Percentiles rank a stretch among this genome's conserved stretches.
Conservation (phyloP, 495 filamentous ascomycete species). For the Penicillium dipodomyicola region DNA sequence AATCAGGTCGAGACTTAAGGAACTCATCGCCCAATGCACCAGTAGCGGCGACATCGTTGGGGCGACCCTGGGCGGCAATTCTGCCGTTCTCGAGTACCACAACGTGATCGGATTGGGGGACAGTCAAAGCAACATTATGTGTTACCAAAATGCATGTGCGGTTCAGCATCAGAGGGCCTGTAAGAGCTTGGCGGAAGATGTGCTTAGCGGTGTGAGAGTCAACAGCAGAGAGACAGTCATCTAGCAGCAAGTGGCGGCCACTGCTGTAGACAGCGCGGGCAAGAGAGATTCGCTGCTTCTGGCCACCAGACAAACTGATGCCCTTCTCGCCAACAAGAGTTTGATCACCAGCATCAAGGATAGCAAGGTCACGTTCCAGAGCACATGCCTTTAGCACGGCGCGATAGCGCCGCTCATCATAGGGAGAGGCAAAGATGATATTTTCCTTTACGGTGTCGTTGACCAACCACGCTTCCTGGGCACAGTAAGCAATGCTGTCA, state of each 20-base stretch:
- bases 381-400: constrained; percentile 89
- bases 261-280: constrained; percentile 92
- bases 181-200: constrained; percentile 92
- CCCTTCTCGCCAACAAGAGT: constrained; percentile 97
- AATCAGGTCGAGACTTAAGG: constrained; percentile 66
- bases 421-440: constrained; percentile 84
- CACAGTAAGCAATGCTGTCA: constrained; percentile 93
- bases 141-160: constrained; percentile 97
- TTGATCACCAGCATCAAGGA: constrained; percentile 88
- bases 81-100: constrained; percentile 87
- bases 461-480: constrained; percentile 96
- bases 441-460: constrained; percentile 97
- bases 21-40: constrained; percentile 85
- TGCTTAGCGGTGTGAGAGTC: constrained; percentile 98
- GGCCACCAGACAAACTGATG: constrained; percentile 92
- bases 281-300: constrained; percentile 96
- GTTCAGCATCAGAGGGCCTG: constrained; percentile 81
- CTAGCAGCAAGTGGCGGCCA: constrained; percentile 83
- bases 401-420: constrained; percentile 80
- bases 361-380: constrained; percentile 87
- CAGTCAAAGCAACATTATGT: constrained; percentile 84
- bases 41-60: constrained; percentile 73
- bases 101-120: constrained; percentile 73
- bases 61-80: constrained; percentile 69
- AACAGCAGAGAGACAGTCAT: constrained; percentile 97